Base-by-base conservation (phyloP, 2,329 filamentous ascomycete genomes). In the Bipolaris cookei region DNA sequence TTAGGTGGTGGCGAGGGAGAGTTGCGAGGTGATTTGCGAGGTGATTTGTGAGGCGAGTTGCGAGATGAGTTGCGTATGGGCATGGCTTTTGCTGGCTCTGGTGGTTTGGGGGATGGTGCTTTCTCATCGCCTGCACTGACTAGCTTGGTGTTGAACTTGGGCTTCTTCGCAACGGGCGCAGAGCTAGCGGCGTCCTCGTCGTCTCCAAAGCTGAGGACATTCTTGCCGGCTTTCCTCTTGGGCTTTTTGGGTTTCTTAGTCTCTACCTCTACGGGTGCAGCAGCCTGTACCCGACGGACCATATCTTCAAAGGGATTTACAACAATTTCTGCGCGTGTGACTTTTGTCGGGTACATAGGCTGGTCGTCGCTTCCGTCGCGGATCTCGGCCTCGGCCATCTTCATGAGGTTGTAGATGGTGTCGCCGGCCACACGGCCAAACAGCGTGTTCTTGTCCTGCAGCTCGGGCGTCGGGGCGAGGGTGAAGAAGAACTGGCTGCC, bases 401-500 rank as follows among this genome's bases (percentile, higher is more conserved):
- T 96, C 71, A 93, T 88, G 70, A 99, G 77, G 75, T 97, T 98
- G 79, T 96, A 99, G 53, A 99, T 95, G 14, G 94, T 97, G 64
- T 98, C 92, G 25, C 94, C 95, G 34, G 90, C 92, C 42, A 99
- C 85, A 54, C 95, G 84, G 16, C 95, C 95, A 80, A 99, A 98
- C 75, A 98, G 80, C 0, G 95, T 98, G 76, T 97, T 97, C 78
- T 91, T 91, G 49, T 89, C 90, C 66, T 90, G 91, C 70, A 99
- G 76, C 80, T 98, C 92, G 23, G 92, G 88, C 21, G 93, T 92
- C 52, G 82, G 82, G 62, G 87, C 92, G 51, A 99, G 79, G 0
- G 95, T 98, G 60, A 99, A 88, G 80, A 99, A 99, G 82, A 98
- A 98, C 77, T 99, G 95, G 76, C 92, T 97, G 32, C 92, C 91